Percentiles rank a stretch among this genome's conserved stretches.
Evolutionary conservation across 345 rosid genomes (phyloP).

Genomic region (Aurinia saxatilis): DNA sequence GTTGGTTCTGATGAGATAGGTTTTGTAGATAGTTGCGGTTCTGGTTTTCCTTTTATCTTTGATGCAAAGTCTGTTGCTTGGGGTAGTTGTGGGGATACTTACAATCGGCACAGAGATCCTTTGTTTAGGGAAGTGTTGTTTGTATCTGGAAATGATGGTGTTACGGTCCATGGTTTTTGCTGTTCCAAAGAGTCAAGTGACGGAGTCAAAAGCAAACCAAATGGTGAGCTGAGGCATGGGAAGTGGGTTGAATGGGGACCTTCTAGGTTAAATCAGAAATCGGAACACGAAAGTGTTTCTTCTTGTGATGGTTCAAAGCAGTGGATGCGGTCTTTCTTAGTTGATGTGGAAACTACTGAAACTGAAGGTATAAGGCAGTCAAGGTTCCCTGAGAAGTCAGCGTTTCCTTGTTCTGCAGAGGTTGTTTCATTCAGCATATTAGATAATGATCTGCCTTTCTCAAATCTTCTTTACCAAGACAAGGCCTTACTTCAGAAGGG

Average conservation of each 20-base stretch:
- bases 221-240: slow-evolving; percentile 50
- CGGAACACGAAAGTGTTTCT: slow-evolving; percentile 28
- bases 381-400: slow-evolving; percentile 60
- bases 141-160: slow-evolving; percentile 55
- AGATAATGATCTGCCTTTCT: slow-evolving; percentile 35
- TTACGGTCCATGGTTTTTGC: slow-evolving; percentile 83
- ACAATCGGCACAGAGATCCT: slow-evolving; percentile 51
- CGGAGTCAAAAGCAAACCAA: slow-evolving; percentile 17
- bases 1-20: slow-evolving; percentile 36
- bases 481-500: slow-evolving; percentile 23
- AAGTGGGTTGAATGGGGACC: slow-evolving; percentile 97
- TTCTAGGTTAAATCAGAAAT: slow-evolving; percentile 29
- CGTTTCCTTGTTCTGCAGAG: slow-evolving; percentile 65
- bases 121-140: slow-evolving; percentile 74
- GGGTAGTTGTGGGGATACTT: slow-evolving; percentile 77
- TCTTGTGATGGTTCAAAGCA: slow-evolving; percentile 44
- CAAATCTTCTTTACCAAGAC: slow-evolving; percentile 32
- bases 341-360: slow-evolving; percentile 50
- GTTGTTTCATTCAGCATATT: slow-evolving; percentile 80
- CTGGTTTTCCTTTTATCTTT: slow-evolving; percentile 47
- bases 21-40: slow-evolving; percentile 31
- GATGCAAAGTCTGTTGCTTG: slow-evolving; percentile 83
- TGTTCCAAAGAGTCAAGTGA: slow-evolving; percentile 31
- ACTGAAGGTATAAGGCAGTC: slow-evolving; percentile 54
- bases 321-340: slow-evolving; percentile 71